Percentiles rank a stretch among this genome's conserved stretches.
Conservation (phyloP, 2,329 filamentous ascomycete genomes). For the Karstenula rhodostoma region DNA sequence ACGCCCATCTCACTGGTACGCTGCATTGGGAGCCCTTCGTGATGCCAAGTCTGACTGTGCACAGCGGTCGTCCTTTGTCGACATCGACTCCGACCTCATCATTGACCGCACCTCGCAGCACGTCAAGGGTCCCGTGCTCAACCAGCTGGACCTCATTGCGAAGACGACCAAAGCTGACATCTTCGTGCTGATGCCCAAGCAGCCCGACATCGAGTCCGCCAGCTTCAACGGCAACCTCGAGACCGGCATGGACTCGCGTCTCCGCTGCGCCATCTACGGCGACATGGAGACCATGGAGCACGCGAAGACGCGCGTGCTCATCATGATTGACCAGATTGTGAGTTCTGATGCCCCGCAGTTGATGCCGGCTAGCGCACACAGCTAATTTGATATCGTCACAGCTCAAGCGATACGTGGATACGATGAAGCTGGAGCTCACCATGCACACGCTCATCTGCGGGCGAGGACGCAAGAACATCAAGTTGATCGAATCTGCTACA, state of each 20-base stretch:
- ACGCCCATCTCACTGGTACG: slow-evolving; percentile 91
- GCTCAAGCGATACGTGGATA: slow-evolving; percentile 79
- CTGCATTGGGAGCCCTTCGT: slow-evolving; percentile 26
- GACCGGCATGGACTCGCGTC: slow-evolving; percentile 83
- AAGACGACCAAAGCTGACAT: slow-evolving; percentile 93
- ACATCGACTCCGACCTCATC: slow-evolving; percentile 90
- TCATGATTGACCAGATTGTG: slow-evolving; percentile 96
- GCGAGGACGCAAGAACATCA: slow-evolving; percentile 95
- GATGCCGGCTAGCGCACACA: slow-evolving; percentile 30
- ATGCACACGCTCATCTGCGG: slow-evolving; percentile 93
- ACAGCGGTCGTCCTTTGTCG: slow-evolving; percentile 90
- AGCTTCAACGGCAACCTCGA: slow-evolving; percentile 78
- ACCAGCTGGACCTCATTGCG: slow-evolving; percentile 87
- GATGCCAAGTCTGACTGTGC: slow-evolving; percentile 23
- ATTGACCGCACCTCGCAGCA: slow-evolving; percentile 75
- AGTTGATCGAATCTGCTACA: slow-evolving; percentile 93
- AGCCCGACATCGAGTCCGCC: slow-evolving; percentile 79
- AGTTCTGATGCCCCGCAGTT: slow-evolving; percentile 43
- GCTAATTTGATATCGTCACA: slow-evolving; percentile 53
- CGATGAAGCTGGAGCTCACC: slow-evolving; percentile 81
- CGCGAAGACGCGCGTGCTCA: slow-evolving; percentile 93
- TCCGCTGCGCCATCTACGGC: slow-evolving; percentile 92
- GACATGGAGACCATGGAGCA: slow-evolving; percentile 96
- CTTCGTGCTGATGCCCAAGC: slow-evolving; percentile 90
- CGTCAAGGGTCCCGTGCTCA: slow-evolving; percentile 77